Conservation (phyloP, 768 basidiomycete genomes). For the Solioccasus polychromus region DNA sequence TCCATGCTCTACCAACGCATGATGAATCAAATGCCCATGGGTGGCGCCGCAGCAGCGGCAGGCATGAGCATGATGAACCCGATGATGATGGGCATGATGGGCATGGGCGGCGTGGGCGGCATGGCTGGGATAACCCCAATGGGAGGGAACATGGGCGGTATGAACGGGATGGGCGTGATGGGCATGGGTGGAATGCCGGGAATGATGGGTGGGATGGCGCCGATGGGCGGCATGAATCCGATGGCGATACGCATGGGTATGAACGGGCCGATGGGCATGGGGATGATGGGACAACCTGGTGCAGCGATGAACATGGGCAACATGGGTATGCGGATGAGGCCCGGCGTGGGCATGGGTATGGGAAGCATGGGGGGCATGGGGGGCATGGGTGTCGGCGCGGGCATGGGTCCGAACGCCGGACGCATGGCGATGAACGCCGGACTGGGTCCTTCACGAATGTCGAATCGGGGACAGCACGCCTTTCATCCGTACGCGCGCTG, state of each 20-base stretch:
- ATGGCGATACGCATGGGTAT: too few relatives aligned
- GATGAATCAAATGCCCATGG: slow-evolving; percentile 42
- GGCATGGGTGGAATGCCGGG: slow-evolving; percentile 34
- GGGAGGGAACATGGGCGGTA: slow-evolving; percentile 17
- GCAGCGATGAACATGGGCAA: slow-evolving; percentile 19
- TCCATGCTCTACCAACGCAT: slow-evolving; percentile 35
- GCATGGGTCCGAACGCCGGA: slow-evolving; percentile 32
- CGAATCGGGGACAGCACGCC: slow-evolving; percentile 52
- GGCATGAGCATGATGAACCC: slow-evolving; percentile 52
- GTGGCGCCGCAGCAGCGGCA: slow-evolving; percentile 40
- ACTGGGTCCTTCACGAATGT: slow-evolving; percentile 47
- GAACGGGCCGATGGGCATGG: slow-evolving; percentile 36
- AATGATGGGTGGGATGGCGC: slow-evolving; percentile 34
- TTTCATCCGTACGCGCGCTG: slow-evolving; percentile 68
- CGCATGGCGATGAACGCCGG: slow-evolving; percentile 42
- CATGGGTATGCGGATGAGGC: slow-evolving; percentile 37
- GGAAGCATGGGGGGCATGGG: slow-evolving; percentile 16
- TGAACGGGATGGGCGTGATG: slow-evolving; percentile 20
- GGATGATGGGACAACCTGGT: slow-evolving; percentile 31
- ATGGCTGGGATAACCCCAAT: slow-evolving; percentile 35
- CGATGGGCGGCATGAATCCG: slow-evolving; percentile 21
- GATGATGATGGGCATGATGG: slow-evolving; percentile 49
- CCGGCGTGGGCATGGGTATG: slow-evolving; percentile 40
- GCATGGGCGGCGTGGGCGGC: slow-evolving; percentile 40
- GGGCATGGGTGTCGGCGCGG: slow-evolving; percentile 34